Base-by-base conservation (phyloP, 441 rosid genomes). In the Monsonia emarginata region DNA sequence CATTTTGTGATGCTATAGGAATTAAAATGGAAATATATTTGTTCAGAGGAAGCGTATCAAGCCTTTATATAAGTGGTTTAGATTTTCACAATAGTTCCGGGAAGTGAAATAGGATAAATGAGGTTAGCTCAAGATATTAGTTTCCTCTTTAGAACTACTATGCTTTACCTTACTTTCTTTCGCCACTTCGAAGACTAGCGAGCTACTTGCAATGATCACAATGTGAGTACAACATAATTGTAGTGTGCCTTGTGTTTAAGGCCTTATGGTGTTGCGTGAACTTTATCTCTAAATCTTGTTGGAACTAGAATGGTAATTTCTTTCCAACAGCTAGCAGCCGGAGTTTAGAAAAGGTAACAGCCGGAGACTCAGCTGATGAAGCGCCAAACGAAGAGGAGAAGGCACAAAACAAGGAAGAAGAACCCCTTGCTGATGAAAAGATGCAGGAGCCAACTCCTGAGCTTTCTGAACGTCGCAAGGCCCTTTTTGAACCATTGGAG, bases 401-500 rank as follows among this genome's bases (percentile, higher is more conserved):
- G 56, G 7, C 22, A 7, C 56, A 48, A 19, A 48, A 50, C 57
- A 50, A 50, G 25, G 57, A 50, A 26, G 57, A 21, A 19, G 75
- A 80, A 64, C 58, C 74, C 66, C 65, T 56, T 21, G 73, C 65
- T 58, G 80, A 82, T 46, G 88, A 75, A 34, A 82, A 76, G 30
- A 75, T 65, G 73, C 68, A 56, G 66, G 85, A 77, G 28, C 8
- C 79, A 19, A 66, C 76, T 27, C 58, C 79, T 1, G 78, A 68
- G 57, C 89, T 90, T 19, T 84, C 96, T 0, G 96, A 84, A 70
- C 84, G 87, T 34, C 82, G 97, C 38, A 93, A 82, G 84, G 90
- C 97, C 71, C 84, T 93, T 48, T 90, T 88, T 63, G 91, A 93
- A 74, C 98, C 98, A 22, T 76, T 93, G 56, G 97, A 90, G 50